Evolutionary conservation across 495 filamentous ascomycete species (phyloP).

Genomic region (Neurospora cerealis): DNA sequence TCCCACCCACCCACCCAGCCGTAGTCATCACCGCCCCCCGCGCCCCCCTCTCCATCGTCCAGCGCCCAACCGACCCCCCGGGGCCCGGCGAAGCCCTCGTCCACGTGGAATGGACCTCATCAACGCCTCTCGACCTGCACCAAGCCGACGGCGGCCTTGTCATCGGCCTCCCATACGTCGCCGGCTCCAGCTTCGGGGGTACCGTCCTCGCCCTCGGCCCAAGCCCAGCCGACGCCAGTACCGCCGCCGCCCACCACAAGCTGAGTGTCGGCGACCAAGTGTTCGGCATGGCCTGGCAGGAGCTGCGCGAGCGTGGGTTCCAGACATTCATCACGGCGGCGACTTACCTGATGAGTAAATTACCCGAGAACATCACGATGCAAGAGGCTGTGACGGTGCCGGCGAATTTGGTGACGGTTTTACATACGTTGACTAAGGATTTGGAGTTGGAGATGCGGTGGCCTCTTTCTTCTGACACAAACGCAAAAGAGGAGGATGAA

Average conservation of each 20-base stretch:
- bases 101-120: conserved; percentile 39
- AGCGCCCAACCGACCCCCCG: conserved; percentile 29
- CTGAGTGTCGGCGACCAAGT: conserved; percentile 32
- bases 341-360: conserved; percentile 26
- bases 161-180: conserved; percentile 27
- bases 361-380: conserved; percentile 27
- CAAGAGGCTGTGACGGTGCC: conserved; percentile 40
- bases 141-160: conserved; percentile 41
- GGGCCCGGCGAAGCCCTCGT: conserved; percentile 27
- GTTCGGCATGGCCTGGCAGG: conserved; percentile 38
- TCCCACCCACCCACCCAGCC: conserved; percentile 27
- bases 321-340: conserved; percentile 34
- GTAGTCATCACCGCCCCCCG: conserved; percentile 28
- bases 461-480: conserved; percentile 9
- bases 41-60: conserved; percentile 24
- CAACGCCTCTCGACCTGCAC: conserved; percentile 45
- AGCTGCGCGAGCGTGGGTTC: conserved; percentile 28
- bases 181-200: conserved; percentile 32
- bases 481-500: not conserved
- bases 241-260: not conserved
- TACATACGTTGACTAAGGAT: conserved; percentile 35
- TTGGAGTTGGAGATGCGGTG: conserved; percentile 33
- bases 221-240: conserved; percentile 22
- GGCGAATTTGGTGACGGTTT: conserved; percentile 43
- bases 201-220: conserved; percentile 34